A percentile compares a stretch with the other conserved stretches of the same genome.
phyloP scores from a whole-genome alignment of 2,329 filamentous ascomycete species.

The Fusarium duplospermum region DNA sequence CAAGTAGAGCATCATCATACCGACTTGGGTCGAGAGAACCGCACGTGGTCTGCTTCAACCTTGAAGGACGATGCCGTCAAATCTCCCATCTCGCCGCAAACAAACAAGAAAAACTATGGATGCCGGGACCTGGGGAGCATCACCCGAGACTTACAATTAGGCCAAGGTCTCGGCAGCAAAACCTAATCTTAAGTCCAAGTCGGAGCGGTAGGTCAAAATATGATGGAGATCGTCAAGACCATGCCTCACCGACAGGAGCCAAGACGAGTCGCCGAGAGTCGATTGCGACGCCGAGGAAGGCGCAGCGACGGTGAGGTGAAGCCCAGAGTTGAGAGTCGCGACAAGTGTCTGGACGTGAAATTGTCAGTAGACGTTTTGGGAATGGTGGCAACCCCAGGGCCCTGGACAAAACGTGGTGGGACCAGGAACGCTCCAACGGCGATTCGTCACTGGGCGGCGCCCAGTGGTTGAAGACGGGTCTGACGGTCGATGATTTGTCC shows the following conservation, averaged over 20 bases:
- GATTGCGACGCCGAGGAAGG: slow-evolving; percentile 15
- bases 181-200: background rate
- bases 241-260: background rate
- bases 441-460: slow-evolving; percentile 32
- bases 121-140: background rate
- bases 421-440: slow-evolving; percentile 19
- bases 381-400: background rate
- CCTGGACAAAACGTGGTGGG: slow-evolving; percentile 34
- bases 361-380: background rate
- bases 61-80: background rate
- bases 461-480: slow-evolving; percentile 18
- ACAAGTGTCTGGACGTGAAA: background rate
- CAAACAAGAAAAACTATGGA: background rate
- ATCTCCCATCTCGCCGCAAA: slow-evolving; percentile 6
- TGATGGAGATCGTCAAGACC: background rate
- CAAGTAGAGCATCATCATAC: background rate
- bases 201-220: background rate
- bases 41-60: background rate
- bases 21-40: background rate
- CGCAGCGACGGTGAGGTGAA: slow-evolving; percentile 11
- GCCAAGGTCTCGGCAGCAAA: background rate
- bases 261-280: background rate
- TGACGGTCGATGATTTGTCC: background rate
- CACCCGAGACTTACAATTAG: background rate
- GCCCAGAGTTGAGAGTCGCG: background rate